Percentiles rank a stretch among this genome's conserved stretches.
phyloP scores from a whole-genome alignment of 2,329 filamentous ascomycete genomes.

The Camillea tinctor region DNA sequence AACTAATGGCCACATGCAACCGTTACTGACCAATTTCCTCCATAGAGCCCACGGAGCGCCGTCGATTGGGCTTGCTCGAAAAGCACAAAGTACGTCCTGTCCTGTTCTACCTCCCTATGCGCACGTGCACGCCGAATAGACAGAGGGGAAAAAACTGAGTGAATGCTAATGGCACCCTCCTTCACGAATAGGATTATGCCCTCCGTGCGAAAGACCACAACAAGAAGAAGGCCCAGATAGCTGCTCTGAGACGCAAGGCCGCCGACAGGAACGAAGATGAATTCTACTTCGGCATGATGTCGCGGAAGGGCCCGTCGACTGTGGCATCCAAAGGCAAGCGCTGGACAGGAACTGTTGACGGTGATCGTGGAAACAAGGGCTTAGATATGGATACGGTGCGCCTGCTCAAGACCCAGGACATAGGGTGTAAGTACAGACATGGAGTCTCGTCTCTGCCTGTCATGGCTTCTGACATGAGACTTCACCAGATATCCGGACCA shows the following conservation, averaged over 20 bases:
- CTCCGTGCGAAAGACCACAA: conserved; percentile 66
- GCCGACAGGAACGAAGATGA: conserved; percentile 69
- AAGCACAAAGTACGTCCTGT: conserved; percentile 74
- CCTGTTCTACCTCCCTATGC: conserved; percentile 4
- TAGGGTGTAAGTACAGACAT: conserved; percentile 43
- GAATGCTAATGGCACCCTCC: not conserved
- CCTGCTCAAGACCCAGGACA: conserved; percentile 67
- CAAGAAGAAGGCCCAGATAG: conserved; percentile 61
- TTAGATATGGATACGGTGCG: conserved; percentile 58
- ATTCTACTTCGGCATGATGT: conserved; percentile 71
- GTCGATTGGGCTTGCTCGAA: conserved; percentile 87
- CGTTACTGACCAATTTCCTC: not conserved
- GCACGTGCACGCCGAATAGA: too few relatives aligned
- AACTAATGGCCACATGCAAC: not conserved
- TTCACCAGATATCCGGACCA: conserved; percentile 52
- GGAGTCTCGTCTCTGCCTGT: not conserved
- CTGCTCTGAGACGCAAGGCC: conserved; percentile 59
- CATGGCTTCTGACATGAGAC: not conserved
- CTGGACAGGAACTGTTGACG: conserved; percentile 56
- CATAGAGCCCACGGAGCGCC: conserved; percentile 53
- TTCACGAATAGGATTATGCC: conserved; percentile 53
- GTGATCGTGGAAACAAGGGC: conserved; percentile 56
- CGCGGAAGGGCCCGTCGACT: conserved; percentile 55
- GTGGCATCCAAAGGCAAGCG: conserved; percentile 47
- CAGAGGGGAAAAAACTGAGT: not conserved